Evolutionary conservation across 1,284 basidiomycete genomes (phyloP), one percentile per base, ranked within the genome.

Genomic region (Pseudozyma hubeiensis): DNA sequence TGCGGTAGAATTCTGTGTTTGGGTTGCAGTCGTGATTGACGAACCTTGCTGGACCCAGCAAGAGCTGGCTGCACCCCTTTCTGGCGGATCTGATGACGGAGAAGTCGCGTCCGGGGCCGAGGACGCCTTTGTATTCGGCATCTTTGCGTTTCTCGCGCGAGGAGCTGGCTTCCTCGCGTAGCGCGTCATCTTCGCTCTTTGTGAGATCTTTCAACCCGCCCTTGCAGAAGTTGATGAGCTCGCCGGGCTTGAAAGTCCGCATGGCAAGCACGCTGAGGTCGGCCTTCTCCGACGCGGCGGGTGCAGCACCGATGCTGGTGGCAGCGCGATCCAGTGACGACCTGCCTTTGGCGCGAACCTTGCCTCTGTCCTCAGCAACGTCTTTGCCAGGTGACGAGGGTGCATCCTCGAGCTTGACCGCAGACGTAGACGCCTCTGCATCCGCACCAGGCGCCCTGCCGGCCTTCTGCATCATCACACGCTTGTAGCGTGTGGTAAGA

Each of bases 1-100:
- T 90, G 53, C 93, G 90, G 83, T 93, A 92, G 56, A 94, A 88
- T 79, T 94, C 91, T 62, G 91, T 91, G 83, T 95, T 94, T 77
- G 94, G 92, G 64, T 93, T 89, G 85, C 93, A 95, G 83, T 95
- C 93, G 82, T 95, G 93, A 91, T 96, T 96, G 68, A 95, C 93
- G 86, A 96, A 96, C 75, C 93, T 90, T 82, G 94, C 94, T 50
- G 93, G 93, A 2, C 93, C 94, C 75, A 96, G 87, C 86, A 96
- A 91, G 74, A 96, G 87, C 86, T 94, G 92, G 79, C 93, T 94
- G 87, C 92, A 93, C 86, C 93, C 92, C 87, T 93, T 91, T 80
- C 92, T 90, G 75, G 91, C 91, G 44, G 92, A 93, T 83, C 93
- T 91, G 63, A 95, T 93, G 77, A 96, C 92, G 81, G 92, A 93